Conservation (phyloP, 2,329 filamentous ascomycete genomes). For the Byssochlamys sp. region DNA sequence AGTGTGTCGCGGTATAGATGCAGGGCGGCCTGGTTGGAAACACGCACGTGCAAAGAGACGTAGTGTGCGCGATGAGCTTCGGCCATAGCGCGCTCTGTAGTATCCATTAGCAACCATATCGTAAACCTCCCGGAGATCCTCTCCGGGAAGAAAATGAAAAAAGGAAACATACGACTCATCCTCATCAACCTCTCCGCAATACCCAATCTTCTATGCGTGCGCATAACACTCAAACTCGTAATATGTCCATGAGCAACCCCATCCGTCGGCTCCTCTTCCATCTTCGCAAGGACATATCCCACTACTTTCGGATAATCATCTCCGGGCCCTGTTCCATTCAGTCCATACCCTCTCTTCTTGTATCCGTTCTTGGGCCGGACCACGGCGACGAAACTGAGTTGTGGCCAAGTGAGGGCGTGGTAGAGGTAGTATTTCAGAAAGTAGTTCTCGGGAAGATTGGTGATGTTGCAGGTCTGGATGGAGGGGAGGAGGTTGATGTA, state of each 20-base stretch:
- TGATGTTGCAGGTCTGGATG: conserved; percentile 95
- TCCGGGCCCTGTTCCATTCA: conserved; percentile 13
- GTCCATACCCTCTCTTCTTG: conserved; percentile 54
- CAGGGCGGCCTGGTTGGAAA: conserved; percentile 83
- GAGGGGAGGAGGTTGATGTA: conserved; percentile 78
- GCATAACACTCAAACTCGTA: conserved; percentile 88
- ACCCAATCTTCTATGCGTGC: conserved; percentile 80
- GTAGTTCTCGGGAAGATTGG: conserved; percentile 98
- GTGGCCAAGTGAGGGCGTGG: conserved; percentile 95
- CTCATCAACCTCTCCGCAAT: conserved; percentile 97
- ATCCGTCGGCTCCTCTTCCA: conserved; percentile 94
- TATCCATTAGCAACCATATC: neutral
- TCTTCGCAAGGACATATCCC: conserved; percentile 98
- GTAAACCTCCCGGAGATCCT: too few species aligned
- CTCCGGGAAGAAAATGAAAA: neutral
- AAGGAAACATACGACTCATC: conserved; percentile 65
- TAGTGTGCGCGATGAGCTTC: conserved; percentile 86
- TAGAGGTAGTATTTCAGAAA: conserved; percentile 99
- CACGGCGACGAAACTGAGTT: conserved; percentile 91
- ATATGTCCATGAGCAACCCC: conserved; percentile 92
- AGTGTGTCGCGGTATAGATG: conserved; percentile 88
- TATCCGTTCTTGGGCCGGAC: conserved; percentile 71
- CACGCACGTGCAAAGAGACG: conserved; percentile 89
- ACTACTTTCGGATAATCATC: conserved; percentile 88
- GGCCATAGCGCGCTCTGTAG: conserved; percentile 81